Evolutionary conservation across 2,329 filamentous ascomycete species (phyloP), one percentile per base, ranked within the genome.

Genomic region (Neocucurbitaria cava): DNA sequence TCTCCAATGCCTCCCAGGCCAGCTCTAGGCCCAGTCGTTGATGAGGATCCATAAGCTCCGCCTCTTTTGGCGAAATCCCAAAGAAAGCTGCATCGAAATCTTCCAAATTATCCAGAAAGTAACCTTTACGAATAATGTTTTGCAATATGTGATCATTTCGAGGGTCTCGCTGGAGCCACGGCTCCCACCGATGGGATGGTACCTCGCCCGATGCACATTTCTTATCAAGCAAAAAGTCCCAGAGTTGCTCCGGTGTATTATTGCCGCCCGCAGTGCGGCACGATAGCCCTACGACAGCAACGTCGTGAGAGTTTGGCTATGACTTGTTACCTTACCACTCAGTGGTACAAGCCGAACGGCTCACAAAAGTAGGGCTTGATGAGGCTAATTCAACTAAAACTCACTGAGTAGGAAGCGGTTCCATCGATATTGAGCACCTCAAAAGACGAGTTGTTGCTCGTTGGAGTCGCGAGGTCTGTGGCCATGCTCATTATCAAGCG

Each of bases 211-310:
- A 67, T 6, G 64, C 67, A 47, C 64, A 61, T n/a, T 63, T 62
- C 50, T 72, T 67, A 10, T 68, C 47, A 17, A 72, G 33, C 1
- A 76, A 46, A 26, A 66, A 68, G 18, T 73, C 23, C 74, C 74
- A 77, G 7, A 77, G 68, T 30, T 71, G 55, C 17, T 73, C 70
- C 0, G 71, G 72, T 15, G 52, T 60, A 31, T 71, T 52, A 35
- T 65, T 70, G 2, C 59, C 68, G 4, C 74, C 72, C 3, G 74
- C 65, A 1, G 65, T 56, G 23, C 73, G 68, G 48, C 74, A 77
- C 5, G 65, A 65, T 52, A 74, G 64, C 5, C 74, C 74, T 15
- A 76, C 64, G 17, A 77, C 67, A 7, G 74, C 74, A 15, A 76
- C 62, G 41, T 68, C 66, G 5, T n/a, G 35, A 18, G 11, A 18